A percentile compares a stretch with the other conserved stretches of the same genome.
phyloP scores from a whole-genome alignment of 768 basidiomycete genomes.

The Xerocomellus dryophilus region DNA sequence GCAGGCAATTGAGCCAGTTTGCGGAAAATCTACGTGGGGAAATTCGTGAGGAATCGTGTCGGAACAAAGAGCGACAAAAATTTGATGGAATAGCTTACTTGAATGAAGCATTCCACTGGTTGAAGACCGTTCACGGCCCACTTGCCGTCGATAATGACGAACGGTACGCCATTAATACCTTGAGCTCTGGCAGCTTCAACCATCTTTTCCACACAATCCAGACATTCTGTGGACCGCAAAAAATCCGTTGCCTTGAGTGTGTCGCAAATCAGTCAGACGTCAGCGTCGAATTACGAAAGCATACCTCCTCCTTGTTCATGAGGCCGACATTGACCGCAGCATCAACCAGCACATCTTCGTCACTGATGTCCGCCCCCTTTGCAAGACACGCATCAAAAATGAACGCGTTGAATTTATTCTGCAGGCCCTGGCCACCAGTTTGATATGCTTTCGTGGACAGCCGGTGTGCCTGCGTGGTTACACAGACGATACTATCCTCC shows the following conservation, averaged over 20 bases:
- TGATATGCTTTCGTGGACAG: conserved; percentile 41
- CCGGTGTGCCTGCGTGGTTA: conserved; percentile 42
- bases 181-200: conserved; percentile 37
- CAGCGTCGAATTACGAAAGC: not conserved
- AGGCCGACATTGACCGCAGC: conserved; percentile 36
- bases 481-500: conserved; percentile 37
- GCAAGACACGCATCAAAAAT: conserved; percentile 42
- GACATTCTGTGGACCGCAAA: conserved; percentile 37
- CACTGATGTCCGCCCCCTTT: conserved; percentile 34
- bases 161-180: conserved; percentile 50
- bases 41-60: not conserved
- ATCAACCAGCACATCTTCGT: conserved; percentile 33
- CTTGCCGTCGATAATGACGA: conserved; percentile 44
- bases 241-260: conserved; percentile 36
- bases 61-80: not conserved
- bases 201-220: conserved; percentile 38
- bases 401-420: conserved; percentile 34
- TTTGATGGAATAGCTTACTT: conserved; percentile 19
- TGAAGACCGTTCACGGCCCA: conserved; percentile 47
- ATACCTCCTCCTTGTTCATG: conserved; percentile 36
- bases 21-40: conserved; percentile 25
- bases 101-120: conserved; percentile 37
- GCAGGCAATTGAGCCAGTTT: conserved; percentile 24
- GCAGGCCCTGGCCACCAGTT: conserved; percentile 36
- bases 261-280: not conserved